These are phyloP conservation scores for Leishmania turanica DNA, from an alignment of 208 protist genomes.

Conservation along the genomic window DNA sequence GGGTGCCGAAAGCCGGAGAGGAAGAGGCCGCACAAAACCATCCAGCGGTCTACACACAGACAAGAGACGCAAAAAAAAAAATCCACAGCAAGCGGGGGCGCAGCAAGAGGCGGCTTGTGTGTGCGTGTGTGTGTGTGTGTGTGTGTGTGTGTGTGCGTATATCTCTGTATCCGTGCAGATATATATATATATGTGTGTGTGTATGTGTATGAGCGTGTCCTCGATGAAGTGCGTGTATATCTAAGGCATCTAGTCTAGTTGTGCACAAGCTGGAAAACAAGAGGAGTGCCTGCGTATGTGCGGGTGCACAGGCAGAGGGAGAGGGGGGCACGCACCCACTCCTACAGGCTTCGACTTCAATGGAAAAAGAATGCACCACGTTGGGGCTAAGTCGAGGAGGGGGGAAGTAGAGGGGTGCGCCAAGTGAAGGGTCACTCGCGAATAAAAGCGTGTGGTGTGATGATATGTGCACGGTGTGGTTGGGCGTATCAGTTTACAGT, in stretches of 20 bases:
- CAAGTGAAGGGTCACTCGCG: neutral
- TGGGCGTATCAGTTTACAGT: neutral
- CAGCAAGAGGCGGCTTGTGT: neutral
- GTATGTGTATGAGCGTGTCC: too few relatives aligned
- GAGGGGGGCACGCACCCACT: neutral
- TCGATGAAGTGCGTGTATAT: too few relatives aligned
- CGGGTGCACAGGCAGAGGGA: neutral
- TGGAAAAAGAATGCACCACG: neutral
- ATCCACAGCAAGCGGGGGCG: neutral
- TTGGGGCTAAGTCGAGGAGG: neutral
- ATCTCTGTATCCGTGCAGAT: too few relatives aligned
- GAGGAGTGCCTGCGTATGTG: neutral
- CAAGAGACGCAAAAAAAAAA: neutral
- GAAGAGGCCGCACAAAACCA: neutral
- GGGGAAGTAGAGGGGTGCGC: neutral
- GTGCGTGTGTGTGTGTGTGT: too few relatives aligned
- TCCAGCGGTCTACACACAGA: neutral
- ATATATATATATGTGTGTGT: too few relatives aligned
- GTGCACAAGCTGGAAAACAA: neutral
- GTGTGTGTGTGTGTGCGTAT: too few relatives aligned
- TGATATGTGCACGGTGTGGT: neutral
- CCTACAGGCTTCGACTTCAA: neutral
- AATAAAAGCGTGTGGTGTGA: neutral
- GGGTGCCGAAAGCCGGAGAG: neutral
- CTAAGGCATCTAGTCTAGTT: too few relatives aligned